A percentile compares a stretch with the other conserved stretches of the same genome.
phyloP scores from a whole-genome alignment of 2,329 filamentous ascomycete genomes.

The Diaporthe ampelina region DNA sequence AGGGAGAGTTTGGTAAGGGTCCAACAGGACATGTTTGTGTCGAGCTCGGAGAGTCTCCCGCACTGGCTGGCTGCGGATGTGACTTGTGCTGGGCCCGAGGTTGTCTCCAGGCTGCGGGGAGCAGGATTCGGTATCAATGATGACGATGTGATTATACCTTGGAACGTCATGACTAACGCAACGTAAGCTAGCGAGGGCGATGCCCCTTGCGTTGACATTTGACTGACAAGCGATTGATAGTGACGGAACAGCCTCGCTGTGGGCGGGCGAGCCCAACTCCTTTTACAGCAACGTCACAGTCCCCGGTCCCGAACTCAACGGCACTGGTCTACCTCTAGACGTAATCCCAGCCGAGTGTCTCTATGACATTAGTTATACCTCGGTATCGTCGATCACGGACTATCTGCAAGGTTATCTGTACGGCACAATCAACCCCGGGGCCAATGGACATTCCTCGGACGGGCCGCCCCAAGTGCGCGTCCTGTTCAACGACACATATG shows the following conservation, averaged over 20 bases:
- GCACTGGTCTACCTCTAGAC: background rate
- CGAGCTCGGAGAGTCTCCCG: background rate
- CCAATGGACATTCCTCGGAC: slow-evolving; percentile 2
- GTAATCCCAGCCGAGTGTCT: slow-evolving; percentile 2
- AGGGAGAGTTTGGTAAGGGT: background rate
- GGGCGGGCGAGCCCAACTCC: background rate
- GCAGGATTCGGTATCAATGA: slow-evolving; percentile 3
- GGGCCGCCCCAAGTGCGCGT: slow-evolving; percentile 4
- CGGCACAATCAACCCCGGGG: background rate
- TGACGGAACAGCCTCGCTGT: slow-evolving; percentile 14
- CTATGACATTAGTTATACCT: background rate
- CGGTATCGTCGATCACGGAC: slow-evolving; percentile 1
- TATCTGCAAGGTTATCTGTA: background rate
- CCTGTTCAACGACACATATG: slow-evolving; percentile 18
- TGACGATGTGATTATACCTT: slow-evolving; percentile 16
- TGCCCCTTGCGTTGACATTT: background rate
- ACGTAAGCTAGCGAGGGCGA: background rate
- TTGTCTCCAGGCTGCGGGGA: slow-evolving; percentile 3
- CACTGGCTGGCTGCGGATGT: slow-evolving; percentile 22
- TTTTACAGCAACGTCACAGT: slow-evolving; percentile 7
- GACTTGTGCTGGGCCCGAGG: slow-evolving; percentile 10
- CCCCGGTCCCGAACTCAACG: background rate
- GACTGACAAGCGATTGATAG: background rate
- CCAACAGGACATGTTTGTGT: slow-evolving; percentile 8
- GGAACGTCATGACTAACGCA: slow-evolving; percentile 12